A percentile compares a stretch with the other conserved stretches of the same genome.
Conservation (phyloP, 805 yeast species). For the Phaffomyces antillensis region DNA sequence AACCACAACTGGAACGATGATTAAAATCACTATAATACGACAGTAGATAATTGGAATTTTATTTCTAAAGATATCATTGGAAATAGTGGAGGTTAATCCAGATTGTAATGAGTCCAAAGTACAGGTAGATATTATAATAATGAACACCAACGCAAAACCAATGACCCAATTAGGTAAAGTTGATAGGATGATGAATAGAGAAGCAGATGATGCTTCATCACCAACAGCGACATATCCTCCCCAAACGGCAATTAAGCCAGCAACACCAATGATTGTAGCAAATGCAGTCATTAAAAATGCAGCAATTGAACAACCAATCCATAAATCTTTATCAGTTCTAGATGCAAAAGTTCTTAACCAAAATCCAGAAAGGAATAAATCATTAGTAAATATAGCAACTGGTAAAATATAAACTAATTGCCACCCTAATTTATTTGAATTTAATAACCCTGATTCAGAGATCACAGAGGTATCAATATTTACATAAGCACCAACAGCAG, state of each 20-base stretch:
- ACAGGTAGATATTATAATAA: slow-evolving; percentile 71
- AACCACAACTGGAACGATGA: slow-evolving; percentile 83
- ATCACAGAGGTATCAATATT: slow-evolving; percentile 51
- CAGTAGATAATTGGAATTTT: slow-evolving; percentile 59
- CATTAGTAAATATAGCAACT: slow-evolving; percentile 85
- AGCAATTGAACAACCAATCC: slow-evolving; percentile 72
- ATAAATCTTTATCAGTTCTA: slow-evolving; percentile 63
- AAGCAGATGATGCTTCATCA: slow-evolving; percentile 48
- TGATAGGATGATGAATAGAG: slow-evolving; percentile 64
- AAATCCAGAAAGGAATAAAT: slow-evolving; percentile 84
- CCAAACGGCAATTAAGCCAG: slow-evolving; percentile 92
- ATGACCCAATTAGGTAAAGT: slow-evolving; percentile 81
- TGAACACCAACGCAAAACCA: slow-evolving; percentile 74
- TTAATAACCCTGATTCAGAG: slow-evolving; percentile 57
- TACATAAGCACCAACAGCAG: slow-evolving; percentile 73
- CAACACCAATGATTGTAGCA: slow-evolving; percentile 66
- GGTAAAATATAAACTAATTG: slow-evolving; percentile 77
- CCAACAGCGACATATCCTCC: slow-evolving; percentile 51
- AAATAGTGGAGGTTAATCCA: slow-evolving; percentile 80
- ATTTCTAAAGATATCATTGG: slow-evolving; percentile 86
- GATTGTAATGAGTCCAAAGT: slow-evolving; percentile 86
- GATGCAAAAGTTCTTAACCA: slow-evolving; percentile 95
- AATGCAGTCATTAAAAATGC: slow-evolving; percentile 56
- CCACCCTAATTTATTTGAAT: slow-evolving; percentile 75
- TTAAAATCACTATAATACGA: slow-evolving; percentile 60